Base-by-base conservation (phyloP, 139 green algal species). In the Tetraselmis chui region DNA sequence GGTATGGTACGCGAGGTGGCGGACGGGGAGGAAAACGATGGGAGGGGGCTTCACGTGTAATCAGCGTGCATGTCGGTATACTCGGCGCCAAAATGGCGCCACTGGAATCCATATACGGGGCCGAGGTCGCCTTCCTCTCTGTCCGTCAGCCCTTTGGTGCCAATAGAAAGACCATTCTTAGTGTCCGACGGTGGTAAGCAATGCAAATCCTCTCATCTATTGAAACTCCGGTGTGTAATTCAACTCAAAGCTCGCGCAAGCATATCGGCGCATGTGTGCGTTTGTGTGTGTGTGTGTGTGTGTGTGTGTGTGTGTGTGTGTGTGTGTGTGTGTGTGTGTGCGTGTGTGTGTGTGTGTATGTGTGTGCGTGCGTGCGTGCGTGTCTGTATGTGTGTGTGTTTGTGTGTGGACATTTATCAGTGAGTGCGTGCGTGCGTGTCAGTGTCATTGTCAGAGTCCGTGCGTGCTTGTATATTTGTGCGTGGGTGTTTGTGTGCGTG, bases 71-170 rank as follows among this genome's bases (percentile, higher is more conserved):
- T 98, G 92, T 97, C 88, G 11, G 76, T 90, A 89, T 99, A 99
- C 77, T 93, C 82, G 0, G 97, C 97, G 5, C 95, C 95, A 92
- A 99, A 99, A 88, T 99, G 97, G 22, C 97, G 90, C 97, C 97
- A 99, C 91, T 99, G 97, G 88, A 99, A 99, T 86, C 97, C 97
- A 79, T 99, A 99, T 67, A 99, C 97, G 0, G 97, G 97, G 1
- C 97, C 97, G 75, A 99, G 88, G 85, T 99, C 97, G 1, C 92
- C 92, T 79, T 96, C 96, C 85, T 98, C 95, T 67, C 95, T 87
- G 81, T 31, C 25, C 2, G 29, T 82, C 25, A 91, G 82, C 1
- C 87, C 89, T 29, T n/a, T n/a, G n/a, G n/a, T n/a, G n/a, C n/a
- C n/a, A n/a, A n/a, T n/a, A n/a, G n/a, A n/a, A n/a, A n/a, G n/a